Evolutionary conservation across 148 eudicot species (phyloP).

Genomic region (Rhododendron griersonianum): DNA sequence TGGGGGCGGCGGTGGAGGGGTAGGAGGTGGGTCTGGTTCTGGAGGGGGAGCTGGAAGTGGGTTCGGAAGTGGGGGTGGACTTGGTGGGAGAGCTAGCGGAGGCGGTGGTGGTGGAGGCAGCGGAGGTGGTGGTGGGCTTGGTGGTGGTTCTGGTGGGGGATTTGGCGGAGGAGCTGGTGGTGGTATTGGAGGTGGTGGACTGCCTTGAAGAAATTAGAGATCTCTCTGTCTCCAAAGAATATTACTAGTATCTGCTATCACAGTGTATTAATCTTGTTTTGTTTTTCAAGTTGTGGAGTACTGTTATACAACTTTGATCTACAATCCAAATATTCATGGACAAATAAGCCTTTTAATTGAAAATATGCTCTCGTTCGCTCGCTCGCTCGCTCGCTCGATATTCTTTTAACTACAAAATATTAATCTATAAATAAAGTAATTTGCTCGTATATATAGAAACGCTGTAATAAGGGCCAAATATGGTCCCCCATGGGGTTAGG

Average conservation of each 20-base stretch:
- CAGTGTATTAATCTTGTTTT: not conserved
- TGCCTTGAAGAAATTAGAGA: not conserved
- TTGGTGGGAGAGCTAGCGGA: slow-evolving; percentile 6
- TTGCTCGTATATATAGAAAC: too few relatives aligned
- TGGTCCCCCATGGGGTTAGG: too few relatives aligned
- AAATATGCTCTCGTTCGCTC: too few relatives aligned
- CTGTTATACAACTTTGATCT: not conserved
- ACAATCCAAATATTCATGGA: not conserved
- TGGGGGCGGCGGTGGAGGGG: slow-evolving; percentile 8
- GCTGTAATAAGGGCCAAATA: too few relatives aligned
- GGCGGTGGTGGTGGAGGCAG: slow-evolving; percentile 11
- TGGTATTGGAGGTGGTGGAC: slow-evolving; percentile 14
- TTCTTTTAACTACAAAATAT: too few relatives aligned
- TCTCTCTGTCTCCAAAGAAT: not conserved
- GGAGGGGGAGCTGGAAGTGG: slow-evolving; percentile 11
- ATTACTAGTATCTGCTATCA: not conserved
- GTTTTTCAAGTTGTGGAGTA: not conserved
- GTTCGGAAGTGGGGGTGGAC: not conserved
- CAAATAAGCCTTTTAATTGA: not conserved
- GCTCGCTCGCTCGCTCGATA: too few relatives aligned
- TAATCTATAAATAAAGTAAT: too few relatives aligned
- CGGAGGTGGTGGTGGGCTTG: slow-evolving; percentile 2
- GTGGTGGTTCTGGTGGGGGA: not conserved
- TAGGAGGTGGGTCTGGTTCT: slow-evolving; percentile 9
- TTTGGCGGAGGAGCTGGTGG: slow-evolving; percentile 11